These are phyloP conservation scores for Prunus campanulata DNA, from an alignment of 306 rosid species.

Conservation along the genomic window DNA sequence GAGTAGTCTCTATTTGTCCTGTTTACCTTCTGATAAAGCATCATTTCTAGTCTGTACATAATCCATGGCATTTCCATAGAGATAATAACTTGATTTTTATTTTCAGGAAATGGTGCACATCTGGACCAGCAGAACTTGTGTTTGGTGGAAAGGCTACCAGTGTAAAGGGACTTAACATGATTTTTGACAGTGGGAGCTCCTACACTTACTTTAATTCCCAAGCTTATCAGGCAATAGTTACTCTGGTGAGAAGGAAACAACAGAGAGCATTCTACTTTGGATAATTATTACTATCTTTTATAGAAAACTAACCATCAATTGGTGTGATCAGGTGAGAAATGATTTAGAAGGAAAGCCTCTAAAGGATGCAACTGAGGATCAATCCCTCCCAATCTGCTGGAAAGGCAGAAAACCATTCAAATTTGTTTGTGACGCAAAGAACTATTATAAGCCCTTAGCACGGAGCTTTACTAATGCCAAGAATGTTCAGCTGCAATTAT, in stretches of 20 bases:
- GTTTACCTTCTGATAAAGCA: conserved; percentile 9
- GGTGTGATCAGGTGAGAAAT: conserved; percentile 40
- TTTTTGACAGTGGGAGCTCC: conserved; percentile 87
- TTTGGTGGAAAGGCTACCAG: conserved; percentile 53
- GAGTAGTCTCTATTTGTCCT: conserved; percentile 22
- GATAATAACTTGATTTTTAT: not conserved
- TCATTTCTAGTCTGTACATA: not conserved
- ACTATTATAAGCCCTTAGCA: conserved; percentile 48
- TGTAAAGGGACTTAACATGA: conserved; percentile 40
- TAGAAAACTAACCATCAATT: conserved; percentile 11
- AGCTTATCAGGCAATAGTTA: conserved; percentile 36
- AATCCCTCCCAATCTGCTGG: conserved; percentile 69
- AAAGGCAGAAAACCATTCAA: conserved; percentile 63
- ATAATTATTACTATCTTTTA: not conserved
- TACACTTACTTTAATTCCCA: conserved; percentile 64
- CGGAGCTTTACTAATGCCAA: conserved; percentile 43
- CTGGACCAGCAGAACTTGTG: conserved; percentile 71
- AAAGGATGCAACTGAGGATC: conserved; percentile 39
- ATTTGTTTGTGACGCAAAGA: conserved; percentile 40
- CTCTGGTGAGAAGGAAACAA: conserved; percentile 47
- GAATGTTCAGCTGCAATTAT: conserved; percentile 41
- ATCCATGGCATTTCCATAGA: conserved; percentile 24
- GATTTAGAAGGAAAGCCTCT: conserved; percentile 60
- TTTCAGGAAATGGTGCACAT: conserved; percentile 25
- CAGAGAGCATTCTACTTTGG: not conserved